Conservation (phyloP, 495 filamentous ascomycete genomes). For the Mycothermus thermophilus region DNA sequence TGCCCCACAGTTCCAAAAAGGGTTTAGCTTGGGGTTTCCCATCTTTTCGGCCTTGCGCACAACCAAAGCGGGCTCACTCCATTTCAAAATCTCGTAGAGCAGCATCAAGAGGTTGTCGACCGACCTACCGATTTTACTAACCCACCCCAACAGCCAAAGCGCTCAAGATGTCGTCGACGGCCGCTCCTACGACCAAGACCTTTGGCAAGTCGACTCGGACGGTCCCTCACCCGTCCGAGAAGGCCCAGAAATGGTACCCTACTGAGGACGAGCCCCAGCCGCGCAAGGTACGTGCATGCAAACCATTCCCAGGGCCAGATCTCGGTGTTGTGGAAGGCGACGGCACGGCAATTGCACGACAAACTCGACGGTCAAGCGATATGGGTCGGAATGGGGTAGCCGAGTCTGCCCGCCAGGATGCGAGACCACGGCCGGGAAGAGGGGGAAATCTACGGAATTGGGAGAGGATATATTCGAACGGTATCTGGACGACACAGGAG, state of each 20-base stretch:
- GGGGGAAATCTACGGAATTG: too few species aligned
- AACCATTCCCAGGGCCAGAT: slow-evolving; percentile 2
- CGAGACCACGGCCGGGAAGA: too few species aligned
- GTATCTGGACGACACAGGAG: not conserved
- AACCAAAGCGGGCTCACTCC: slow-evolving; percentile 15
- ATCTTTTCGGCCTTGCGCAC: slow-evolving; percentile 23
- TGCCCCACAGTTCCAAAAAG: slow-evolving; percentile 14
- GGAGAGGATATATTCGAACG: not conserved
- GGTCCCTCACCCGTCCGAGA: slow-evolving; percentile 68
- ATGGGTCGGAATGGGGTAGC: slow-evolving; percentile 2
- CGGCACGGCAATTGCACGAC: slow-evolving; percentile 8
- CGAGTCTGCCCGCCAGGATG: too few species aligned
- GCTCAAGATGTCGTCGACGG: slow-evolving; percentile 51
- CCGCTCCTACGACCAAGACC: slow-evolving; percentile 62
- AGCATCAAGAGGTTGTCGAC: slow-evolving; percentile 21
- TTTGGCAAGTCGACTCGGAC: slow-evolving; percentile 94
- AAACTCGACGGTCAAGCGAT: slow-evolving; percentile 4
- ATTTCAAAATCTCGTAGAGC: slow-evolving; percentile 27
- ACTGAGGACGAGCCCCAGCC: slow-evolving; percentile 81
- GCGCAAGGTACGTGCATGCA: slow-evolving; percentile 66
- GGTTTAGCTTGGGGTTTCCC: slow-evolving; percentile 26
- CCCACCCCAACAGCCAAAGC: slow-evolving; percentile 28
- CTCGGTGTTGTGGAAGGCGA: slow-evolving; percentile 3
- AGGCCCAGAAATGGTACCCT: slow-evolving; percentile 99
- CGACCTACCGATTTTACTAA: slow-evolving; percentile 24